Evolutionary conservation across 768 basidiomycete species (phyloP).

Genomic region (Ramaria rubella): DNA sequence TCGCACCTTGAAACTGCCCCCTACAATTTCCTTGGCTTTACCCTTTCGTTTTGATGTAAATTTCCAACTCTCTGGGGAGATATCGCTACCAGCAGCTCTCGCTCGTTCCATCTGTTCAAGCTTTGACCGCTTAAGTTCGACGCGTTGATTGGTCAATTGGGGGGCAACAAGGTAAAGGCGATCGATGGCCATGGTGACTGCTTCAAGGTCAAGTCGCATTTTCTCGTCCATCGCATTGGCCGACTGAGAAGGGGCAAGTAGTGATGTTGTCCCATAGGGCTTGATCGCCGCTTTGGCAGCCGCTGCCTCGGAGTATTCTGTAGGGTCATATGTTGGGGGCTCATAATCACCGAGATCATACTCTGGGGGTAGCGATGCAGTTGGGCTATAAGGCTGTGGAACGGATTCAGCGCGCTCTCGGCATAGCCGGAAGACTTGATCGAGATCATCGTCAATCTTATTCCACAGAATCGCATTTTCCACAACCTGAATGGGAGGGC

Average conservation of each 20-base stretch:
- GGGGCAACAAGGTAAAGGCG: conserved; percentile 80
- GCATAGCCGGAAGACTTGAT: conserved; percentile 60
- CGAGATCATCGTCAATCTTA: conserved; percentile 67
- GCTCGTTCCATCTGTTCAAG: conserved; percentile 70
- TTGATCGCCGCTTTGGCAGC: not conserved
- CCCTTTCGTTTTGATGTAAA: conserved; percentile 5
- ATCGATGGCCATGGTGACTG: conserved; percentile 83
- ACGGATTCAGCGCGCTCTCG: conserved; percentile 45
- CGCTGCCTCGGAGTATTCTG: conserved; percentile 7
- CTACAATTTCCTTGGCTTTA: conserved; percentile 10
- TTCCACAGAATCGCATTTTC: conserved; percentile 68
- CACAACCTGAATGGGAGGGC: conserved; percentile 43
- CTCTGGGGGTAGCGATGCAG: conserved; percentile 23
- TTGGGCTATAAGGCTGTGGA: conserved; percentile 14
- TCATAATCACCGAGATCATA: conserved; percentile 28
- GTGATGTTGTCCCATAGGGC: not conserved
- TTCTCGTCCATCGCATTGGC: conserved; percentile 51
- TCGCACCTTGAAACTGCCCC: not conserved
- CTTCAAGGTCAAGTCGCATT: conserved; percentile 79
- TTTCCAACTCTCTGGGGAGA: not conserved
- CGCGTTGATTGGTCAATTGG: conserved; percentile 86
- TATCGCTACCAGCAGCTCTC: conserved; percentile 28
- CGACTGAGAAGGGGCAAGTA: conserved; percentile 9
- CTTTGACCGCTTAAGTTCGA: conserved; percentile 74
- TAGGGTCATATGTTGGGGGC: conserved; percentile 8